Evolutionary conservation across 768 basidiomycete species (phyloP), one percentile per base, ranked within the genome.

Genomic region (Russula dissimulans): DNA sequence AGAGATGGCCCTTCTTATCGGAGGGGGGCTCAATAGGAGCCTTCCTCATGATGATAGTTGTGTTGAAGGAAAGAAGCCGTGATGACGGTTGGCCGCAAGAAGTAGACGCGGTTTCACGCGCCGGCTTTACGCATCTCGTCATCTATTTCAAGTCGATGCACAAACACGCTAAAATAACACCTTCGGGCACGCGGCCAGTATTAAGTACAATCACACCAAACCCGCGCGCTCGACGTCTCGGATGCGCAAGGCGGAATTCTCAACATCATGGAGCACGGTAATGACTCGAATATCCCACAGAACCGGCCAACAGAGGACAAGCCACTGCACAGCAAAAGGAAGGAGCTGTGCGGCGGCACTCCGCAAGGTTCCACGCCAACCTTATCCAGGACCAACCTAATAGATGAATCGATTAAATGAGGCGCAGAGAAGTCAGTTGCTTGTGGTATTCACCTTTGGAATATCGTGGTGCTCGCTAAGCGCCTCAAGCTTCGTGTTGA

Each of bases 401-500:
- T 34, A 54, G 22, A 54, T 54, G 50, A 56, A 49, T 18, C 54
- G 22, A 50, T 58, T 61, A 43, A 57, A 52, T 31, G 51, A 44
- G 36, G 45, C 12, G 31, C 26, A 8, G 60, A 43, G 26, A 56
- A 59, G 17, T 55, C 3, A 10, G 10, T 26, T 26, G 2, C 22
- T 26, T 48, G 57, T 74, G 15, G 61, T 26, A 54, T 31, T 50
- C 70, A 86, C 91, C 81, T 95, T 94, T 43, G 92, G 92, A 68
- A 94, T 93, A 71, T 95, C 92, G 72, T 95, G 90, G 79, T 94
- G 93, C 75, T 95, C 92, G 71, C 88, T 90, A 59, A 94, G 79
- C 59, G 82, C 76, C 73, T 95, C 93, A 9, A 97, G 77, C 70
- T 94, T 89, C 29, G 80, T 68, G 69, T 97, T 97, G 68, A 95